A percentile compares a stretch with the other conserved stretches of the same genome.
These are phyloP conservation scores for Plasmodium berghei DNA, from an alignment of 169 alveolate genomes.

Conservation along the genomic window DNA sequence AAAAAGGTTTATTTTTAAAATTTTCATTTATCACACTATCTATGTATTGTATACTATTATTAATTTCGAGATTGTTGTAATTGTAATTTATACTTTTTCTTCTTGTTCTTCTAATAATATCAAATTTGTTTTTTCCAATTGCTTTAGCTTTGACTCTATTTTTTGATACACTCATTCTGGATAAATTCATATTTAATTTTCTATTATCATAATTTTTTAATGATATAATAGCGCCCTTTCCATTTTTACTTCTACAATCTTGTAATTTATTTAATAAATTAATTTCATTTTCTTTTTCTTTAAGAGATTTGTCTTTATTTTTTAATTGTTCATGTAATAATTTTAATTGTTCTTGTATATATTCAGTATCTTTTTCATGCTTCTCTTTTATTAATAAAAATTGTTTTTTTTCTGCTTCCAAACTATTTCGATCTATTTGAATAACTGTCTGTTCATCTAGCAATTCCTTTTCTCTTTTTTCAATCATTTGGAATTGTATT, in stretches of 20 bases:
- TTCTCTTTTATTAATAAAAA: constrained; percentile 64
- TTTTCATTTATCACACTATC: constrained; percentile 75
- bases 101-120: constrained; percentile 59
- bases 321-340: constrained; percentile 68
- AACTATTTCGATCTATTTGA: constrained; percentile 64
- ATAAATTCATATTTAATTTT: constrained; percentile 26
- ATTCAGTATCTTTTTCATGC: constrained; percentile 70
- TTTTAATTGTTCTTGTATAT: constrained; percentile 71
- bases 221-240: constrained; percentile 71
- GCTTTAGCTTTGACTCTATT: constrained; percentile 52
- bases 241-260: constrained; percentile 54
- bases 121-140: constrained; percentile 63
- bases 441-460: constrained; percentile 69
- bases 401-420: constrained; percentile 74
- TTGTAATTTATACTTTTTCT: constrained; percentile 71
- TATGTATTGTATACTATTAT: constrained; percentile 74
- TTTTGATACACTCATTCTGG: constrained; percentile 40
- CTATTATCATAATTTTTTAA: constrained; percentile 63
- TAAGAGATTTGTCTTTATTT: constrained; percentile 66
- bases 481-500: constrained; percentile 57
- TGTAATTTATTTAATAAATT: constrained; percentile 60
- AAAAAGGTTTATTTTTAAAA: constrained; percentile 58
- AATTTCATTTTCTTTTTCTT: constrained; percentile 70
- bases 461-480: constrained; percentile 62
- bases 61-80: constrained; percentile 67